Conservation (phyloP, 2,329 filamentous ascomycete genomes). For the Calonectria crousiana region DNA sequence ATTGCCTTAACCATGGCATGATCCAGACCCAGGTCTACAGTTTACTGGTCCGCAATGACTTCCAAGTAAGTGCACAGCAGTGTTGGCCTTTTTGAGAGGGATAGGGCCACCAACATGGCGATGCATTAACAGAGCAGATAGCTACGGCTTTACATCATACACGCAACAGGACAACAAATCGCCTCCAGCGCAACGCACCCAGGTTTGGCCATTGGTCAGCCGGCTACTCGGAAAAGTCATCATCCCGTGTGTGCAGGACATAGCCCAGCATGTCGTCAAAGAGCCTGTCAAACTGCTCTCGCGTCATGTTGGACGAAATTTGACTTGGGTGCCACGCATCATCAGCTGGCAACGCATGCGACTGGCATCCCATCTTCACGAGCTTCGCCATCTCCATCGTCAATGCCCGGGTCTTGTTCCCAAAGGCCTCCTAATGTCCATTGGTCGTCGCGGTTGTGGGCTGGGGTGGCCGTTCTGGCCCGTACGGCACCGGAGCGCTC, state of each 20-base stretch:
- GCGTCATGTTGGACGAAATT: conserved; percentile 16
- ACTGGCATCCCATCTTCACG: background rate
- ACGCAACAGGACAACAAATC: conserved; percentile 36
- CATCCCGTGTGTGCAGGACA: conserved; percentile 11
- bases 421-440: conserved; percentile 55
- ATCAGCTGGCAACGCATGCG: background rate
- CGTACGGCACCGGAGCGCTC: conserved; percentile 56
- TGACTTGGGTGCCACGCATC: background rate
- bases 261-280: conserved; percentile 23
- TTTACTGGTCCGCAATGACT: background rate
- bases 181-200: conserved; percentile 33
- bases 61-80: background rate
- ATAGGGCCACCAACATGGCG: conserved; percentile 26
- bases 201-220: conserved; percentile 27
- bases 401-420: conserved; percentile 29
- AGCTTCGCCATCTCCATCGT: conserved; percentile 16
- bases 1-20: background rate
- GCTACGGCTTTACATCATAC: conserved; percentile 44
- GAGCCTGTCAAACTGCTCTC: conserved; percentile 21
- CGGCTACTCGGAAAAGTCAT: conserved; percentile 25
- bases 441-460: conserved; percentile 54
- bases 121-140: conserved; percentile 41
- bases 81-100: background rate
- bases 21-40: background rate
- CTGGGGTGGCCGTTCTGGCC: conserved; percentile 62